Base-by-base conservation (phyloP, 1,284 basidiomycete species). In the Rhodotorula sp. region DNA sequence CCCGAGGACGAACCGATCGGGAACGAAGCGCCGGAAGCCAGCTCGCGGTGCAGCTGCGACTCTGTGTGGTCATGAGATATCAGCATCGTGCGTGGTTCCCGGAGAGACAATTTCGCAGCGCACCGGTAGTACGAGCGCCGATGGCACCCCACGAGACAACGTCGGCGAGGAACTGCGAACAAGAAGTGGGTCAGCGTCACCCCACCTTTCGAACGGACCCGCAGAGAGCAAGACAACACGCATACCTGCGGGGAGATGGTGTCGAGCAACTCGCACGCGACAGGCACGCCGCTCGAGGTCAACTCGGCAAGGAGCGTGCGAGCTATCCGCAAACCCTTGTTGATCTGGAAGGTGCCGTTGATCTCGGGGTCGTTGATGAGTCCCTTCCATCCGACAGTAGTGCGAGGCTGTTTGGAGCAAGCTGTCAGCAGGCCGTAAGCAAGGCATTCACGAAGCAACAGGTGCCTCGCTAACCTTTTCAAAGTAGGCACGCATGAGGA, bases 401-500 rank as follows among this genome's bases (percentile, higher is more conserved):
- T 94, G 64, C 92, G 86, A 0, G 92, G 92, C 88, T 93, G 69
- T 26, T 8, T 16, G 2, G 5, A 52, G 64, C 49, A 26, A 54
- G 34, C 18, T 28, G 7, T 10, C 6, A 90, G 86, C 31, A 52
- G 62, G 28, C 63, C 60, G 61, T 67, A 19, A 4, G 28, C 28
- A 28, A 28, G 28, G 28, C 28, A 2, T 28, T 28, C 28, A 28
- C 28, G 28, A 2, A 28, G 28, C 28, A 28, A 28, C 28, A 28
- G 28, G 28, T 28, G 28, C 28, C 28, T 28, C 28, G 28, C 62
- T 47, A 16, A 77, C 72, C 78, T 79, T 82, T 70, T 83, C 82
- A 68, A 98, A 97, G 87, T 98, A 98, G 73, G 93, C 89, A 55
- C 95, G 87, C 95, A 98, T 98, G 81, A 98, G 83, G 80, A 99